These are phyloP conservation scores for Boeremia exigua DNA, from an alignment of 2,329 filamentous ascomycete genomes.

Conservation along the genomic window DNA sequence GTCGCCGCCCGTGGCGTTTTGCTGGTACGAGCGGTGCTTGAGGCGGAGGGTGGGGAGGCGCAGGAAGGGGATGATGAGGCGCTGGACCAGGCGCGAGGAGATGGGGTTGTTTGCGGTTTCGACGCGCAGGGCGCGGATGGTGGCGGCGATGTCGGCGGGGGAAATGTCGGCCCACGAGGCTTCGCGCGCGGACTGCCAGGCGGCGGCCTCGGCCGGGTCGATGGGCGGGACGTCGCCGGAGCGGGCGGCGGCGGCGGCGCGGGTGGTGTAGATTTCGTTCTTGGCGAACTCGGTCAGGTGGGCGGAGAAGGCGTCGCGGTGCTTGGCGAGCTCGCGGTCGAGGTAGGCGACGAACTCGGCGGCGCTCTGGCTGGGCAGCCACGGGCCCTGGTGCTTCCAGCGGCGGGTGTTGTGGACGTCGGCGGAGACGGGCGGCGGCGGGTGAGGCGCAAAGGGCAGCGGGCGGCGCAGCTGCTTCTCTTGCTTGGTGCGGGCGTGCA, in stretches of 20 bases:
- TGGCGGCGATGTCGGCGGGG: constrained; percentile 28
- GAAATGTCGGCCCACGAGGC: constrained; percentile 38
- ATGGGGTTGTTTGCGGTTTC: constrained; percentile 56
- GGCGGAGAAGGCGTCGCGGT: constrained; percentile 39
- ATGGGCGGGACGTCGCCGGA: constrained; percentile 25
- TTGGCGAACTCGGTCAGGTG: constrained; percentile 41
- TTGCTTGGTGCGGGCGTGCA: constrained; percentile 12
- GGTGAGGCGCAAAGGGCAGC: constrained; percentile 25
- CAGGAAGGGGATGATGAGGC: constrained; percentile 61
- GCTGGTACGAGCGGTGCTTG: constrained; percentile 28
- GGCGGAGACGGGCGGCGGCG: constrained; percentile 29
- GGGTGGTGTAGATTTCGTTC: constrained; percentile 41
- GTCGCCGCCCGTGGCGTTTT: constrained; percentile 39
- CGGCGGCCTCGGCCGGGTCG: constrained; percentile 33
- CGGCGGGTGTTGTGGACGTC: constrained; percentile 43
- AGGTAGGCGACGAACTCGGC: constrained; percentile 62
- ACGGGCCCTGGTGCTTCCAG: constrained; percentile 67
- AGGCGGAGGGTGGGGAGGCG: constrained; percentile 57
- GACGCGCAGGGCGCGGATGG: constrained; percentile 51
- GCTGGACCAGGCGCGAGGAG: constrained; percentile 57
- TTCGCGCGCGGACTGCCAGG: constrained; percentile 25
- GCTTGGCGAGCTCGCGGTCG: constrained; percentile 49
- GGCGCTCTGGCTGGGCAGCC: constrained; percentile 62
- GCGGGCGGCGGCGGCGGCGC: constrained; percentile 26
- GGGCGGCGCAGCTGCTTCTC: constrained; percentile 24